These are phyloP conservation scores for Aspergillus nomiae DNA, from an alignment of 2,329 filamentous ascomycete genomes.

Conservation along the genomic window DNA sequence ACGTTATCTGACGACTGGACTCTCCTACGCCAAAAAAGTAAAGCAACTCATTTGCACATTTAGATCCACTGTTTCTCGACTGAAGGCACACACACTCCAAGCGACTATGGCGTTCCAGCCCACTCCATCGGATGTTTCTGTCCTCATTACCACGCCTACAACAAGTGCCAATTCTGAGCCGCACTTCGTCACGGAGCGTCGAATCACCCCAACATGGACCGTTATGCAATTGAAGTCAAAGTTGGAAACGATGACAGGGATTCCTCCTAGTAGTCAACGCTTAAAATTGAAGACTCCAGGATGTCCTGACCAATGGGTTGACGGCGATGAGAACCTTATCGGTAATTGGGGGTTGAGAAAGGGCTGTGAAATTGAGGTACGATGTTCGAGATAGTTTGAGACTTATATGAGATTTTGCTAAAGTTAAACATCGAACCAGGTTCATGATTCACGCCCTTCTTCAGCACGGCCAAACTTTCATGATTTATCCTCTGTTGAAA, in stretches of 20 bases:
- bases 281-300: slow-evolving; percentile 70
- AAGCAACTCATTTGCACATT: background rate
- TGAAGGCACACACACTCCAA: background rate
- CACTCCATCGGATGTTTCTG: slow-evolving; percentile 41
- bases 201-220: slow-evolving; percentile 89
- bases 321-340: slow-evolving; percentile 72
- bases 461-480: slow-evolving; percentile 76
- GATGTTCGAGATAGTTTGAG: background rate
- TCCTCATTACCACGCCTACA: slow-evolving; percentile 40
- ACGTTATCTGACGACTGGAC: background rate
- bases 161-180: slow-evolving; percentile 26
- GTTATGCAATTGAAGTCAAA: slow-evolving; percentile 81
- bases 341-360: slow-evolving; percentile 47
- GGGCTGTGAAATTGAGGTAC: slow-evolving; percentile 48
- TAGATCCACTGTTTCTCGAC: background rate
- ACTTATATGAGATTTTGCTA: background rate
- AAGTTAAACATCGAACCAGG: slow-evolving; percentile 51
- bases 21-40: background rate
- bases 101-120: slow-evolving; percentile 39
- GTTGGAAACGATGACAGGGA: slow-evolving; percentile 89
- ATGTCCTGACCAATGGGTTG: slow-evolving; percentile 61
- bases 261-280: slow-evolving; percentile 77
- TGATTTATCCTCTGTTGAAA: slow-evolving; percentile 78
- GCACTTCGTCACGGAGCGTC: slow-evolving; percentile 72
- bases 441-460: slow-evolving; percentile 76